These are phyloP conservation scores for Fusarium paranaense DNA, from an alignment of 2,329 filamentous ascomycete species.

Conservation along the genomic window DNA sequence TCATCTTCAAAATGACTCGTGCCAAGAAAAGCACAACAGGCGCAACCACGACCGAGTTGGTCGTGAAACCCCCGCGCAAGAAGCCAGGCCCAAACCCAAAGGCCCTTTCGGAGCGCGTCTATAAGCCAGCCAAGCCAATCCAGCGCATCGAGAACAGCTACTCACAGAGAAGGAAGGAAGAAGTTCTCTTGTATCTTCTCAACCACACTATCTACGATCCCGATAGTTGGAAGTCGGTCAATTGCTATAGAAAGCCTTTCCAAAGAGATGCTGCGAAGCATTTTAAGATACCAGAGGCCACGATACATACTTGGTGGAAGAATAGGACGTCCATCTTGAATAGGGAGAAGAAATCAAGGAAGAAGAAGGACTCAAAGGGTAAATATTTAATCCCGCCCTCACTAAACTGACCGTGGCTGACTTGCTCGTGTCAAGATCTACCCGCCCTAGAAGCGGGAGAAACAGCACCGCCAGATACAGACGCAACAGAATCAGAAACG, in stretches of 20 bases:
- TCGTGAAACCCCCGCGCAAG: not conserved
- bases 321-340: not conserved
- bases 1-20: not conserved
- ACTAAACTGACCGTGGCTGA: not conserved
- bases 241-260: not conserved
- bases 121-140: conserved; percentile 7
- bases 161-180: conserved; percentile 18
- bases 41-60: not conserved
- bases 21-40: not conserved
- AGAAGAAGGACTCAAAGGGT: not conserved
- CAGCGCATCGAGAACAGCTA: conserved; percentile 20
- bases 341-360: not conserved
- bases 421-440: not conserved
- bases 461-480: not conserved
- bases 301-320: not conserved
- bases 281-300: not conserved
- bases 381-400: not conserved
- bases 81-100: conserved; percentile 26
- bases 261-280: not conserved
- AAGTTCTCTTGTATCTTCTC: conserved; percentile 22
- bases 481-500: not conserved
- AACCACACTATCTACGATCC: not conserved
- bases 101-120: conserved; percentile 14
- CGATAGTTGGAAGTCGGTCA: not conserved
- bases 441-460: not conserved